phyloP scores from a whole-genome alignment of 495 filamentous ascomycete genomes.

The Staphylotrichum tortipilum region DNA sequence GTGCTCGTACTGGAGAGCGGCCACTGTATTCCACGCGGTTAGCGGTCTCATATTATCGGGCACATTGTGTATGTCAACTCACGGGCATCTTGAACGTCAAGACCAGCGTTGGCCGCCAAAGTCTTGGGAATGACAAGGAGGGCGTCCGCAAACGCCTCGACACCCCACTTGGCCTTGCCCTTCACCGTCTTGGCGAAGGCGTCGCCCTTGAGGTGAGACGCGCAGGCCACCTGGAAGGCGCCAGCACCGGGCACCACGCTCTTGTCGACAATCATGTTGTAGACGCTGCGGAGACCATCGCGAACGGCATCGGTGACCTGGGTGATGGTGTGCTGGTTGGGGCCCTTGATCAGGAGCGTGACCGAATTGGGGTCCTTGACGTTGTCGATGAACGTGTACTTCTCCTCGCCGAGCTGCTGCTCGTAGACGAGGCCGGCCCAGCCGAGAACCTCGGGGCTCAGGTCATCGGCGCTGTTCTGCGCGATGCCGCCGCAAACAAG shows the following conservation, averaged over 20 bases:
- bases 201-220: slow-evolving; percentile 78
- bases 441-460: slow-evolving; percentile 79
- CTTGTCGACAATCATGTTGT: slow-evolving; percentile 97
- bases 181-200: slow-evolving; percentile 78
- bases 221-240: slow-evolving; percentile 92
- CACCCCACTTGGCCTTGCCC: slow-evolving; percentile 94
- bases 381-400: slow-evolving; percentile 97
- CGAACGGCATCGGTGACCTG: slow-evolving; percentile 97
- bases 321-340: slow-evolving; percentile 89
- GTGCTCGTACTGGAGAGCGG: slow-evolving; percentile 75
- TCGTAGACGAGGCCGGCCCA: slow-evolving; percentile 97
- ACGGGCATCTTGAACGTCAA: slow-evolving; percentile 91
- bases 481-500: slow-evolving; percentile 84
- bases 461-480: slow-evolving; percentile 92
- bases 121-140: slow-evolving; percentile 94
- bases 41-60: slow-evolving; percentile 10
- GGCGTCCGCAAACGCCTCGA: slow-evolving; percentile 89
- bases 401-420: slow-evolving; percentile 96
- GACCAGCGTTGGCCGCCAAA: slow-evolving; percentile 88
- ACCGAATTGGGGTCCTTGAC: slow-evolving; percentile 98
- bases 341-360: slow-evolving; percentile 96
- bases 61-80: slow-evolving; percentile 38
- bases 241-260: slow-evolving; percentile 92
- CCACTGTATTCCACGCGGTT: slow-evolving; percentile 44
- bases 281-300: slow-evolving; percentile 87